Evolutionary conservation across 495 filamentous ascomycete species (phyloP).

Genomic region (Lasiosphaeria miniovina): DNA sequence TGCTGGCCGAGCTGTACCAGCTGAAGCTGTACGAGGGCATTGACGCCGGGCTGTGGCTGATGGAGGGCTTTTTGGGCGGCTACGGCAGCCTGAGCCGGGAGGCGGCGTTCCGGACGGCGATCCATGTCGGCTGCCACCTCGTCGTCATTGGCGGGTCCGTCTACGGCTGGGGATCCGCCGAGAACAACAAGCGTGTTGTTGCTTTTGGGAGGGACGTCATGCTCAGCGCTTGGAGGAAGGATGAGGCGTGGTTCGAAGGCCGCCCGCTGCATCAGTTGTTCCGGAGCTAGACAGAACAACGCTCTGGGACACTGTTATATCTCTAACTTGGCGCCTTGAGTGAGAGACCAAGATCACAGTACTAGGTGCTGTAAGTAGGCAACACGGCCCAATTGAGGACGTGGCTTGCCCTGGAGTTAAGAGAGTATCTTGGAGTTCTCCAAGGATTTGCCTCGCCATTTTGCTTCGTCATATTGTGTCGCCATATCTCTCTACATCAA

Average conservation of each 20-base stretch:
- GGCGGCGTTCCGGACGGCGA: conserved; percentile 5
- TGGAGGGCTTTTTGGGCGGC: conserved; percentile 11
- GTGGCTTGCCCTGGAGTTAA: too few species aligned
- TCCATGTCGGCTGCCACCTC: conserved; percentile 15
- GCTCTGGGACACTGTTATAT: too few species aligned
- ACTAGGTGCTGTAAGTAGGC: too few species aligned
- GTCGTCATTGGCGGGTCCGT: conserved; percentile 13
- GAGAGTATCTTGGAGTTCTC: too few species aligned
- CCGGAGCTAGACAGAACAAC: too few species aligned
- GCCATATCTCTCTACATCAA: too few species aligned
- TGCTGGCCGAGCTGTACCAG: conserved; percentile 16
- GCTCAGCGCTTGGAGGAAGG: neutral
- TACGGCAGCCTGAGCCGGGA: conserved; percentile 1
- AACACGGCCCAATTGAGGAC: too few species aligned
- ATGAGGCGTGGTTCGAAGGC: neutral
- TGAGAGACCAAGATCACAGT: too few species aligned
- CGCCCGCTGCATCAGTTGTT: neutral
- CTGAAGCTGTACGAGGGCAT: conserved; percentile 13
- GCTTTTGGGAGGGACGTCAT: conserved; percentile 2
- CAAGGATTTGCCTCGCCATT: too few species aligned
- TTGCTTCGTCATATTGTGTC: too few species aligned
- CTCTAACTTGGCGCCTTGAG: too few species aligned
- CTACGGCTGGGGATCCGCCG: conserved; percentile 5
- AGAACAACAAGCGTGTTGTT: conserved; percentile 4
- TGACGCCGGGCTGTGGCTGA: conserved; percentile 8